Percentiles rank a stretch among this genome's conserved stretches.
Evolutionary conservation across 108 stramenopile species (phyloP).

Genomic region (Skeletonema potamos): DNA sequence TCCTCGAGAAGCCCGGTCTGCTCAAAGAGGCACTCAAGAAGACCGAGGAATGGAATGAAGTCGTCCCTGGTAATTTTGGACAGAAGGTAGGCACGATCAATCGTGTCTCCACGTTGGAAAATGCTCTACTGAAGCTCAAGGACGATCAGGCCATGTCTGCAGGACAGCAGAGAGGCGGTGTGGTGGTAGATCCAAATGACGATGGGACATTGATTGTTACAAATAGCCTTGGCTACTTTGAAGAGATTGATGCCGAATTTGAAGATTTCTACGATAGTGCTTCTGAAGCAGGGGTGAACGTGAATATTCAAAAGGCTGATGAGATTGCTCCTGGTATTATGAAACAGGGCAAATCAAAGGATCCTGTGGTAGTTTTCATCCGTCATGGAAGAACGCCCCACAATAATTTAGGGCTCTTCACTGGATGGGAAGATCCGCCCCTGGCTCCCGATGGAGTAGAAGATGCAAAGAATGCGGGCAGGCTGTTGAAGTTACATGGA

Average conservation of each 20-base stretch:
- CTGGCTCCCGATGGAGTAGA: conserved; percentile 57
- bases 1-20: conserved; percentile 64
- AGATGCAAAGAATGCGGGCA: conserved; percentile 66
- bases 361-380: conserved; percentile 68
- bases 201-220: conserved; percentile 37
- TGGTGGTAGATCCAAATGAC: conserved; percentile 31
- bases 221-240: conserved; percentile 17
- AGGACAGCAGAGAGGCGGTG: background rate
- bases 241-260: conserved; percentile 37
- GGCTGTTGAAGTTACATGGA: conserved; percentile 54
- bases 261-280: conserved; percentile 36
- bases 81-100: conserved; percentile 2
- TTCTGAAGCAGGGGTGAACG: conserved; percentile 16
- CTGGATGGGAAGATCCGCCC: conserved; percentile 75
- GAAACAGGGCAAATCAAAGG: conserved; percentile 39
- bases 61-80: conserved; percentile 38
- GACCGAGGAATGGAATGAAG: conserved; percentile 23
- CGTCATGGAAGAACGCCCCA: conserved; percentile 75
- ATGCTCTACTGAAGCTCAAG: conserved; percentile 37
- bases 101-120: conserved; percentile 37
- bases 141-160: conserved; percentile 38
- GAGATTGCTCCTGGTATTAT: conserved; percentile 29
- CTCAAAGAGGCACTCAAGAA: conserved; percentile 57
- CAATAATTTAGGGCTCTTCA: conserved; percentile 75
- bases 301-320: conserved; percentile 30